Evolutionary conservation across 441 rosid genomes (phyloP), one percentile per base, ranked within the genome.

Genomic region (Erysimum pusillum): DNA sequence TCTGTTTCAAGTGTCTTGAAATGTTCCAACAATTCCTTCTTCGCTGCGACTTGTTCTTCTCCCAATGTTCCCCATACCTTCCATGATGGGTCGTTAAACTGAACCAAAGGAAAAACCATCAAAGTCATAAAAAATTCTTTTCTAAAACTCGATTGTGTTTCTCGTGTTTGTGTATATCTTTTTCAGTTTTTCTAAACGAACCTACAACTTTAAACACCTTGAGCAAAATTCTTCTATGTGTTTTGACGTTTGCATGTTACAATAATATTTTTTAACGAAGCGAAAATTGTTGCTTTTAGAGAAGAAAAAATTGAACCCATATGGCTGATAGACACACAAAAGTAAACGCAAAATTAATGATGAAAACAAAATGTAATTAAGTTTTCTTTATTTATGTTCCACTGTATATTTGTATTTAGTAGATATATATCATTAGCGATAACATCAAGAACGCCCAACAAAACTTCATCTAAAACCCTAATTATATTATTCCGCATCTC

Each of bases 61-160:
- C 76, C 80, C 35, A 7, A 49, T 41, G 76, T 39, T 65, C 56
- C 72, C 80, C 80, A 77, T 46, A 77, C 57, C 42, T 71, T 77
- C 67, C 67, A 70, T 39, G 72, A 12, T 57, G 76, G 80, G 5
- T 77, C 80, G 32, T 63, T 56, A 48, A 77, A 48, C 80, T 77
- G 45, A 52, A 69, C 42, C 35, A 41, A 41, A 35, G 18, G 18
- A 15, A 15, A 18, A 32, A 14, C 0, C n/a, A 13, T 5, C 12
- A 32, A 14, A 61, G 9, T 56, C 25, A 32, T 18, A 18, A 51
- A 52, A 2, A 1, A 49, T 49, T 18, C 0, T 46, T 8, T 46
- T 46, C 9, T 46, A 9, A 11, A 46, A 15, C 52, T 17, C 10
- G 52, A 46, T 3, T 45, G 7, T 5, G 6, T 44, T 44, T 14